phyloP scores from a whole-genome alignment of 345 rosid species.

The Dovyalis caffra region DNA sequence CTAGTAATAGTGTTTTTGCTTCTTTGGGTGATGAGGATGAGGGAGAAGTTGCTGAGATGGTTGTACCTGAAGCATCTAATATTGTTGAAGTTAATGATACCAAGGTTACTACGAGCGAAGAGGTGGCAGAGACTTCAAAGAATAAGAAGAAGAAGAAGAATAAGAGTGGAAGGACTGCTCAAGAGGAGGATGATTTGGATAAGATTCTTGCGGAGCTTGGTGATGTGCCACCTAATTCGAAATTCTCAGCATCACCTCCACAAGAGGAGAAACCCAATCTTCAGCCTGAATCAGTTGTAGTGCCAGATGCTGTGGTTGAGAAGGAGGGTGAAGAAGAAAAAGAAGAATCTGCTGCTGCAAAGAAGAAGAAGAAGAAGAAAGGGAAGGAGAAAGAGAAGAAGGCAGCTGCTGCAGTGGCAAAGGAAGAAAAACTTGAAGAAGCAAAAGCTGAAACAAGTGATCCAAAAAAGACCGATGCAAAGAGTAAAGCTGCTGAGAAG shows the following conservation, averaged over 20 bases:
- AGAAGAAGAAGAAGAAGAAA: conserved; percentile 90
- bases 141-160: conserved; percentile 78
- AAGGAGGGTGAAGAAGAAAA: conserved; percentile 76
- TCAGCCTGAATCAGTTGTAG: conserved; percentile 45
- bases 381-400: conserved; percentile 75
- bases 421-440: conserved; percentile 54
- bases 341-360: conserved; percentile 74
- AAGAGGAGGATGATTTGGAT: conserved; percentile 96
- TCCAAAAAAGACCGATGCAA: conserved; percentile 65
- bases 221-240: conserved; percentile 42
- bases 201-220: conserved; percentile 92
- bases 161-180: conserved; percentile 82
- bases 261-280: conserved; percentile 51
- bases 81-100: conserved; percentile 25
- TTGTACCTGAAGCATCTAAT: conserved; percentile 15
- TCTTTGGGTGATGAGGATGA: conserved; percentile 33
- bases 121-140: conserved; percentile 61
- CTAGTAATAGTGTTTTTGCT: conserved; percentile 35
- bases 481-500: conserved; percentile 80
- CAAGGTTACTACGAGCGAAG: conserved; percentile 42
- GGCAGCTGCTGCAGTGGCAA: conserved; percentile 47
- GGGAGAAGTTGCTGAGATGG: conserved; percentile 27
- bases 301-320: conserved; percentile 42
- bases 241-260: conserved; percentile 36
- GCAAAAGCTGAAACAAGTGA: conserved; percentile 44